Percentiles rank a stretch among this genome's conserved stretches.
These are phyloP conservation scores for Mortierella sp. DNA, from an alignment of 371 early-diverging fungal species.

Conservation along the genomic window DNA sequence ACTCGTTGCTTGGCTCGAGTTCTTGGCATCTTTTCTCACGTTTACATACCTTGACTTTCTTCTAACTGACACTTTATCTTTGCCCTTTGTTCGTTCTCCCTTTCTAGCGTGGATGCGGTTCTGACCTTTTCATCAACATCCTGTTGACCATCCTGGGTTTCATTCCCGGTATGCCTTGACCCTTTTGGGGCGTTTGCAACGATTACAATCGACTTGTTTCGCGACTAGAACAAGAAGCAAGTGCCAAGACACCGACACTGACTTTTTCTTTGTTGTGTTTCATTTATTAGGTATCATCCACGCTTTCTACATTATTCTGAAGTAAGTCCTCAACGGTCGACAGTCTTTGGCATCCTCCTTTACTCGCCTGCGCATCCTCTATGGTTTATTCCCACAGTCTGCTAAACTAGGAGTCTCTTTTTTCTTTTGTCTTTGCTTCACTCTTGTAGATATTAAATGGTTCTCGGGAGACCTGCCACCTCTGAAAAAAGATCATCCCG, in stretches of 20 bases:
- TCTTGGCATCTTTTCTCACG: not conserved
- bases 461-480: not conserved
- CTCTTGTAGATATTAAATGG: not conserved
- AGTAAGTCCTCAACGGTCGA: slow-evolving; percentile 34
- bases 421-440: not conserved
- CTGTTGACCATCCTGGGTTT: slow-evolving; percentile 82
- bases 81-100: not conserved
- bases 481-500: slow-evolving; percentile 13
- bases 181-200: not conserved
- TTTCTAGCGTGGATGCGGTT: slow-evolving; percentile 65
- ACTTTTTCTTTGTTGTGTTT: not conserved
- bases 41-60: not conserved
- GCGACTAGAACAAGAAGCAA: not conserved
- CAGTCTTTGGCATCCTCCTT: slow-evolving; percentile 12
- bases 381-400: not conserved
- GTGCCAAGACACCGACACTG: not conserved
- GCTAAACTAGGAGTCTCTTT: not conserved
- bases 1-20: too few relatives aligned
- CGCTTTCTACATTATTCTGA: slow-evolving; percentile 65
- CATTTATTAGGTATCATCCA: slow-evolving; percentile 60
- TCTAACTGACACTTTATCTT: not conserved
- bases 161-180: slow-evolving; percentile 75
- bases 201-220: not conserved
- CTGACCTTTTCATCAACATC: slow-evolving; percentile 85
- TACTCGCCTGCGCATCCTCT: not conserved